These are phyloP conservation scores for Exophiala lecanii-corni DNA, from an alignment of 2,329 filamentous ascomycete species.

Conservation along the genomic window DNA sequence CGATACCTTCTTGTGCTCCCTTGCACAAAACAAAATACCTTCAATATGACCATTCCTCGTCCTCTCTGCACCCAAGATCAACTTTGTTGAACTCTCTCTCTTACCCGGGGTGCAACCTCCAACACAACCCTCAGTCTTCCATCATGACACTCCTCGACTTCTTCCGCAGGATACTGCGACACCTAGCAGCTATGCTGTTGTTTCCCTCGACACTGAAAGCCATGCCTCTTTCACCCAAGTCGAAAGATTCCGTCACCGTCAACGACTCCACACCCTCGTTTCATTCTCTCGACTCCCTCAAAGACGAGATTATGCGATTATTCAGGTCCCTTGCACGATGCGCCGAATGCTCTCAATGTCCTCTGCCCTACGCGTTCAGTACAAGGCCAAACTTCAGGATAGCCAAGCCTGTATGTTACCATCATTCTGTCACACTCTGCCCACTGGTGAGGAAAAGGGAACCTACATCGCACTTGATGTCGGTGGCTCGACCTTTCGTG, in stretches of 20 bases:
- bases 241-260: slow-evolving; percentile 14
- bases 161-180: slow-evolving; percentile 24
- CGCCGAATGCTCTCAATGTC: slow-evolving; percentile 40
- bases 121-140: too few species aligned
- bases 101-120: too few species aligned
- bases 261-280: slow-evolving; percentile 14
- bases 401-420: slow-evolving; percentile 62
- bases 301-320: slow-evolving; percentile 31
- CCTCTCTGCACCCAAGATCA: neutral
- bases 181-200: slow-evolving; percentile 37
- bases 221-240: slow-evolving; percentile 16
- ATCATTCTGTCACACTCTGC: slow-evolving; percentile 59
- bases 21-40: slow-evolving; percentile 10
- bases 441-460: slow-evolving; percentile 55
- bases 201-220: slow-evolving; percentile 32
- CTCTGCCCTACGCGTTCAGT: slow-evolving; percentile 46
- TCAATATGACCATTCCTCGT: neutral
- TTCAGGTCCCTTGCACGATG: slow-evolving; percentile 32
- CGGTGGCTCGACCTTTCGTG: slow-evolving; percentile 62
- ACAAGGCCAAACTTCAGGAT: slow-evolving; percentile 49
- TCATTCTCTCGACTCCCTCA: slow-evolving; percentile 32
- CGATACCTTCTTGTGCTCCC: neutral
- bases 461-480: slow-evolving; percentile 60
- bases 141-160: slow-evolving; percentile 23
- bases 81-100: slow-evolving; percentile 4